A percentile compares a stretch with the other conserved stretches of the same genome.
These are phyloP conservation scores for Phascolomyces articulosus DNA, from an alignment of 371 early-diverging fungal genomes.

Conservation along the genomic window DNA sequence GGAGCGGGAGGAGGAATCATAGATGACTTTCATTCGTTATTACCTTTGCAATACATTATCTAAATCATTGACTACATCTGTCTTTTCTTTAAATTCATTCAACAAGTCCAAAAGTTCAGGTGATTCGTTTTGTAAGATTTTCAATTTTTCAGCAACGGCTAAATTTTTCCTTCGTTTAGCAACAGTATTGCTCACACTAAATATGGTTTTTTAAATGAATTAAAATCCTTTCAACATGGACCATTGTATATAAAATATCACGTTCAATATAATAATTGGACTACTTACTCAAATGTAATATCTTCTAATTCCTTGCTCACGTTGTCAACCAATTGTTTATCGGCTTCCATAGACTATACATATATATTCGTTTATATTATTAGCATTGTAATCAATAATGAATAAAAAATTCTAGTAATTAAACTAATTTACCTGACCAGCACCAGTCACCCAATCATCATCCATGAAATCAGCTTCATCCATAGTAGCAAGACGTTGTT, in stretches of 20 bases:
- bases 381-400: no score
- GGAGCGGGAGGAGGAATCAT: no score
- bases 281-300: slow-evolving; percentile 51
- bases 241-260: no score
- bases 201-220: background rate
- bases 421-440: slow-evolving; percentile 27
- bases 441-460: slow-evolving; percentile 52
- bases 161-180: slow-evolving; percentile 52
- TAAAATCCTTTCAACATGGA: background rate
- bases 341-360: slow-evolving; percentile 30
- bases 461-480: slow-evolving; percentile 93
- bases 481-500: slow-evolving; percentile 75
- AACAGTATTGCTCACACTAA: slow-evolving; percentile 18
- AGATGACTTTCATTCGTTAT: no score
- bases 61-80: slow-evolving; percentile 39
- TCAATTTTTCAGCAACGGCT: slow-evolving; percentile 67
- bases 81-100: slow-evolving; percentile 73
- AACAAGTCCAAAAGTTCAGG: slow-evolving; percentile 84
- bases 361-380: no score
- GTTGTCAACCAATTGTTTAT: slow-evolving; percentile 50
- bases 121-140: slow-evolving; percentile 76
- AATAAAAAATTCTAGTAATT: no score
- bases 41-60: slow-evolving; percentile 37
- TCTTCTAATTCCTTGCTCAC: slow-evolving; percentile 63
- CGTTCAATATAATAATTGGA: background rate